These are phyloP conservation scores for Fusarium chuoi DNA, from an alignment of 2,329 filamentous ascomycete species.

Conservation along the genomic window DNA sequence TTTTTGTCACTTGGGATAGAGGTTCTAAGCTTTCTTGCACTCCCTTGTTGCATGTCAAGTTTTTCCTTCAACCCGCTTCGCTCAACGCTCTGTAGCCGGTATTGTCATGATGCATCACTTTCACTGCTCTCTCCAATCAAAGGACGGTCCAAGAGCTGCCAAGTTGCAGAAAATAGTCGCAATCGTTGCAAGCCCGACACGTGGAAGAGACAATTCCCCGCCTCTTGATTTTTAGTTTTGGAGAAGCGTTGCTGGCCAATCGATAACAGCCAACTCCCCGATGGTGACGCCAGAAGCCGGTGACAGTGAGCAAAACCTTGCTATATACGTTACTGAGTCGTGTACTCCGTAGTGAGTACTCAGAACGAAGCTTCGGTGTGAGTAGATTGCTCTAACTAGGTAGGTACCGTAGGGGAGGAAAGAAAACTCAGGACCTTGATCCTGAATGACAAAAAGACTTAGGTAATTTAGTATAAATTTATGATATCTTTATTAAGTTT, in stretches of 20 bases:
- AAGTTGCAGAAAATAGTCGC: slow-evolving; percentile 6
- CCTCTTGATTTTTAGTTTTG: slow-evolving; percentile 20
- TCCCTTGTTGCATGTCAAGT: not conserved
- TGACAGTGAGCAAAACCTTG: not conserved
- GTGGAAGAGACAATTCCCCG: slow-evolving; percentile 28
- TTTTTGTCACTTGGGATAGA: too few species aligned
- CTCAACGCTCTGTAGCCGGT: not conserved
- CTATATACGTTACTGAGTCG: slow-evolving; percentile 20
- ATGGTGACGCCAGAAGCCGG: slow-evolving; percentile 11
- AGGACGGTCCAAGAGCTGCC: not conserved
- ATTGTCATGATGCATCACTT: not conserved
- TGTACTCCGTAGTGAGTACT: not conserved
- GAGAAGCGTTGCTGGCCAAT: slow-evolving; percentile 21
- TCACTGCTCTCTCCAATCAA: slow-evolving; percentile 9
- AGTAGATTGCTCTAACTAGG: not conserved
- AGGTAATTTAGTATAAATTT: too few species aligned
- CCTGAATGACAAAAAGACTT: too few species aligned
- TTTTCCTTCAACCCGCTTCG: not conserved
- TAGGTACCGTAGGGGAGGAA: too few species aligned
- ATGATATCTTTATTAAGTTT: too few species aligned
- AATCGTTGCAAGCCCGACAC: slow-evolving; percentile 20
- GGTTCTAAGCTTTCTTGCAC: too few species aligned
- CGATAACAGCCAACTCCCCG: slow-evolving; percentile 3
- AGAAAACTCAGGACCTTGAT: too few species aligned
- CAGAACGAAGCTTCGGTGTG: not conserved